Percentiles rank a stretch among this genome's conserved stretches.
phyloP scores from a whole-genome alignment of 2,329 filamentous ascomycete genomes.

The Westerdykella ornata region DNA sequence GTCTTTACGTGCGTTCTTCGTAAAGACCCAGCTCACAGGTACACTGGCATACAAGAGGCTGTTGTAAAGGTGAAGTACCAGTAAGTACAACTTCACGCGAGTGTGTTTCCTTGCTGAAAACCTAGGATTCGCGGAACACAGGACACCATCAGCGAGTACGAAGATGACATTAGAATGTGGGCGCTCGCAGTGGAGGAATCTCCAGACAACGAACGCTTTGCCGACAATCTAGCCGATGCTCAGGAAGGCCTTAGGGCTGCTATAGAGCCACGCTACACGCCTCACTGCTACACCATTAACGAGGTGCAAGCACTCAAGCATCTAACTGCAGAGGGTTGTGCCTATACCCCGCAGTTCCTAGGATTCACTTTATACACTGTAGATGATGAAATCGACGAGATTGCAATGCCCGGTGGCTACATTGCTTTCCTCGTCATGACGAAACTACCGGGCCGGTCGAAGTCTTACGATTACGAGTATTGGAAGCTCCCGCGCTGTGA shows the following conservation, averaged over 20 bases:
- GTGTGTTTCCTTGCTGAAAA: neutral
- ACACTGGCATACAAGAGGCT: neutral
- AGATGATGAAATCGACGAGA: neutral
- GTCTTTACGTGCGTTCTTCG: slow-evolving; percentile 1
- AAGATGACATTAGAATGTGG: neutral
- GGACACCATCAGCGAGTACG: neutral
- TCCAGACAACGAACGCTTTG: too few relatives aligned
- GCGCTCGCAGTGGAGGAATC: too few relatives aligned
- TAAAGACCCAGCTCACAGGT: neutral
- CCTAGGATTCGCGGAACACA: neutral
- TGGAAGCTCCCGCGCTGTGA: neutral
- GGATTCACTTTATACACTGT: neutral
- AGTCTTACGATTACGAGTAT: neutral
- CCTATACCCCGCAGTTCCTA: slow-evolving; percentile 4
- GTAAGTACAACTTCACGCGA: slow-evolving; percentile 1
- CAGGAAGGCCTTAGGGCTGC: too few relatives aligned
- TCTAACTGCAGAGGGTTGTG: neutral
- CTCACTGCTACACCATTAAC: neutral
- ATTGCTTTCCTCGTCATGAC: slow-evolving; percentile 8
- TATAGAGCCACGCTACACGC: neutral
- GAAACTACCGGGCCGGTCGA: slow-evolving; percentile 6
- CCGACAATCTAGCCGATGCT: too few relatives aligned
- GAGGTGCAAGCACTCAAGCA: slow-evolving; percentile 4
- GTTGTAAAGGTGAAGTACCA: slow-evolving; percentile 8
- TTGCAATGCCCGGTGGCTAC: slow-evolving; percentile 8